phyloP scores from a whole-genome alignment of 75 land plant genomes.

The Azolla pinnata region DNA sequence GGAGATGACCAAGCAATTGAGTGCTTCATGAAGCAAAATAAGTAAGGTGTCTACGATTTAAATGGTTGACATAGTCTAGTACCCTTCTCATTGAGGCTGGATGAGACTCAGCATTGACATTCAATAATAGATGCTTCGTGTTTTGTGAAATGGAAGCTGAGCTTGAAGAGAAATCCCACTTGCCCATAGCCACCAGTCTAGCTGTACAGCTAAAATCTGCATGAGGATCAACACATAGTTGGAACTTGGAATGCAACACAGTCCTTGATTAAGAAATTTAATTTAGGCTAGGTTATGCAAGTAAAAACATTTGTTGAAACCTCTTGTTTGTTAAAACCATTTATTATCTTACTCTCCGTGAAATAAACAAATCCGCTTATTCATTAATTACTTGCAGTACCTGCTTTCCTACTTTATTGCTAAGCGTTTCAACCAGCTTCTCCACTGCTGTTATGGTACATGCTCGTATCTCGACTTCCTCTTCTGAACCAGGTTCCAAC shows the following conservation, averaged over 20 bases:
- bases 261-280: background rate
- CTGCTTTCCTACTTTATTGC: constrained; percentile 53
- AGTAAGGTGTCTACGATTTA: too few species aligned
- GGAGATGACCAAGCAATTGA: too few species aligned
- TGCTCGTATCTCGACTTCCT: constrained; percentile 90
- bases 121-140: constrained; percentile 86
- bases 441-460: constrained; percentile 90
- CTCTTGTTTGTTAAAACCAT: too few species aligned
- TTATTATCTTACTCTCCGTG: background rate
- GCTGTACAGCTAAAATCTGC: constrained; percentile 26
- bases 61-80: too few species aligned
- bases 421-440: constrained; percentile 58
- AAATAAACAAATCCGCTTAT: background rate
- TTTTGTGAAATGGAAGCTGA: constrained; percentile 58
- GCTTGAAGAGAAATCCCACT: constrained; percentile 45
- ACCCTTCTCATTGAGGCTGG: too few species aligned
- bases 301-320: too few species aligned
- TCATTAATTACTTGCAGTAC: too few species aligned
- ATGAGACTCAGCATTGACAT: too few species aligned
- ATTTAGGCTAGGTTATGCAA: too few species aligned
- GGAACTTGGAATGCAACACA: background rate
- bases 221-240: background rate
- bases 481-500: constrained; percentile 68
- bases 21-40: too few species aligned
- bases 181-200: constrained; percentile 99